Conservation (phyloP, 768 basidiomycete species). For the Chalciporus sphaerocephalus region DNA sequence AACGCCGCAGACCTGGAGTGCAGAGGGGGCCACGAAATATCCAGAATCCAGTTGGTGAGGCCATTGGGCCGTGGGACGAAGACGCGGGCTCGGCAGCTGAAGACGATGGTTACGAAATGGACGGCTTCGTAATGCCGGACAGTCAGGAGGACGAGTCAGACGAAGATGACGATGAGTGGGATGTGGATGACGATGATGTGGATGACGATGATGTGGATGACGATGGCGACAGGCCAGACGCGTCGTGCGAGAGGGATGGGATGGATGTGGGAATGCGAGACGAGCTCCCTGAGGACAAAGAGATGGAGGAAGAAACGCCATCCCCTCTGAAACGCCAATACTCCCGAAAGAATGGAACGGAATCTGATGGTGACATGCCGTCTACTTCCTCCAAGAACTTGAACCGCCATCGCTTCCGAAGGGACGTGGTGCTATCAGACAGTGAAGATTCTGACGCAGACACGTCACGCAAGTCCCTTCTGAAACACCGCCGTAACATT, state of each 20-base stretch:
- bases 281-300: neutral
- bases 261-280: neutral
- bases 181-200: neutral
- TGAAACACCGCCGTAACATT: neutral
- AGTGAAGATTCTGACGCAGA: neutral
- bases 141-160: neutral
- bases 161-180: neutral
- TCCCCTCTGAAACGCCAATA: neutral
- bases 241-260: neutral
- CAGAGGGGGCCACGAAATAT: conserved; percentile 1
- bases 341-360: neutral
- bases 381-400: too few relatives aligned
- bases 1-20: conserved; percentile 1
- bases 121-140: conserved; percentile 10
- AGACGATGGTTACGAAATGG: conserved; percentile 1
- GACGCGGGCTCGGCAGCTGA: conserved; percentile 9
- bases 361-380: conserved; percentile 11
- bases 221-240: neutral
- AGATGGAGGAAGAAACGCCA: neutral
- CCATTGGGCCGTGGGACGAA: conserved; percentile 15
- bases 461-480: neutral
- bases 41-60: conserved; percentile 13
- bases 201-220: neutral
- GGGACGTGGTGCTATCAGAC: conserved; percentile 5
- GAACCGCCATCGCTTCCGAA: neutral